Percentiles rank a stretch among this genome's conserved stretches.
Evolutionary conservation across 2,329 filamentous ascomycete genomes (phyloP).

Genomic region (Byssoonygena ceratinophila): DNA sequence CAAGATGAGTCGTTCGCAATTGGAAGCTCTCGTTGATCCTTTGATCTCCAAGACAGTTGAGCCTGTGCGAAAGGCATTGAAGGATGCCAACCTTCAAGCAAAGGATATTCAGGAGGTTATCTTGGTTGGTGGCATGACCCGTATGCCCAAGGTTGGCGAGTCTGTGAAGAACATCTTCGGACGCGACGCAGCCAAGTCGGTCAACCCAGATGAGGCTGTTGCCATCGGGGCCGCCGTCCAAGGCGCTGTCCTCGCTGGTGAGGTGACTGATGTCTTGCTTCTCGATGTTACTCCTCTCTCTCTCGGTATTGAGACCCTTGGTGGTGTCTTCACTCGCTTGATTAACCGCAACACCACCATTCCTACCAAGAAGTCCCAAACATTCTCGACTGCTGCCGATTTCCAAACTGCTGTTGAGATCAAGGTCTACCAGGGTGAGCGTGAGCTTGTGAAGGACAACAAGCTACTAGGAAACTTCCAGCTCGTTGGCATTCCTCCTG

Average conservation of each 20-base stretch:
- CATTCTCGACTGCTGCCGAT: conserved; percentile 94
- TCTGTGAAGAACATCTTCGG: conserved; percentile 96
- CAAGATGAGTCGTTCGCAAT: conserved; percentile 84
- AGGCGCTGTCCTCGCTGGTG: conserved; percentile 90
- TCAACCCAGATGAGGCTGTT: conserved; percentile 97
- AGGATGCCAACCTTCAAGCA: conserved; percentile 82
- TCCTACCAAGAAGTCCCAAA: conserved; percentile 97
- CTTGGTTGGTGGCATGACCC: conserved; percentile 96
- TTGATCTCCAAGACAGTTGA: conserved; percentile 79
- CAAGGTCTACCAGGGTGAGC: conserved; percentile 99
- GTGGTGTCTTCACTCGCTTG: conserved; percentile 92
- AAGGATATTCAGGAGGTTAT: conserved; percentile 98
- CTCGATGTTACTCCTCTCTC: conserved; percentile 93
- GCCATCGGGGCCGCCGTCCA: conserved; percentile 96
- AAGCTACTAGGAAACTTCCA: conserved; percentile 99
- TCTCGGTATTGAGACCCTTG: conserved; percentile 95
- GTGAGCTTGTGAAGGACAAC: conserved; percentile 97
- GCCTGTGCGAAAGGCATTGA: conserved; percentile 89
- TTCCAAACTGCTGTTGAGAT: conserved; percentile 99
- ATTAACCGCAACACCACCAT: conserved; percentile 99
- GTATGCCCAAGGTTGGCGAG: conserved; percentile 97
- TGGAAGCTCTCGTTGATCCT: conserved; percentile 85
- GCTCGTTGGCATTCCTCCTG: conserved; percentile 91
- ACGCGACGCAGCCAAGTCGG: conserved; percentile 91
- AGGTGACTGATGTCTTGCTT: conserved; percentile 90